Base-by-base conservation (phyloP, 169 alveolate genomes). In the Babesia caballi region DNA sequence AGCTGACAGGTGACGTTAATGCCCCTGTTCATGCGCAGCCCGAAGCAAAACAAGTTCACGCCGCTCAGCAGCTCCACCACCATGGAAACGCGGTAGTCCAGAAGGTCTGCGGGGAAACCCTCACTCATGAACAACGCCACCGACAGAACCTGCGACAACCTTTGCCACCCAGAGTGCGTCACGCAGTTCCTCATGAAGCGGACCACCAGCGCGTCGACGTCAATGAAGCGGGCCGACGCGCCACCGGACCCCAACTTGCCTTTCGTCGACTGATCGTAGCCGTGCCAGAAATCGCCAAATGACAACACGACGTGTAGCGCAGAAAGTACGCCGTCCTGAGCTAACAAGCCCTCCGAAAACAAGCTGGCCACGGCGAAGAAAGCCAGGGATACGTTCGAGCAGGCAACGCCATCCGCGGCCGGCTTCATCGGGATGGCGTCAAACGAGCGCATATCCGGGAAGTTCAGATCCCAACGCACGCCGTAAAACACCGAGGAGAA, bases 381-480 rank as follows among this genome's bases (percentile, higher is more conserved):
- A 8, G 42, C 50, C 58, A 63, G 11, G 9, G 73, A 46, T 5
- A 63, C 60, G 50, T 44, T 63, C 19, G 73, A 63, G 33, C 73
- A 63, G 0, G 73, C 7, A 21, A 35, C 27, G 5, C 52, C 25
- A 7, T 63, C 73, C 5, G 38, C 32, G 7, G 46, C 30, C 7
- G 57, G 46, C 36, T 47, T 63, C 33, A 44, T 0, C 28, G 27
- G 35, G 21, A 7, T 30, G 1, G 46, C 4, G 21, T 63, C 73
- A n/a, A 63, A 28, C 7, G 73, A 44, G 14, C 50, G 12, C 3
- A 63, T 15, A 19, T 23, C 36, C 17, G 58, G 23, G 33, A 63
- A 63, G 33, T 49, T 36, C 36, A 63, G 33, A 33, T 63, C 73
- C 73, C 50, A 47, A 8, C 73, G 28, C 6, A 21, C 60, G 9